Percentiles rank a stretch among this genome's conserved stretches.
These are phyloP conservation scores for Leccinum variicolor DNA, from an alignment of 768 basidiomycete species.

Conservation along the genomic window DNA sequence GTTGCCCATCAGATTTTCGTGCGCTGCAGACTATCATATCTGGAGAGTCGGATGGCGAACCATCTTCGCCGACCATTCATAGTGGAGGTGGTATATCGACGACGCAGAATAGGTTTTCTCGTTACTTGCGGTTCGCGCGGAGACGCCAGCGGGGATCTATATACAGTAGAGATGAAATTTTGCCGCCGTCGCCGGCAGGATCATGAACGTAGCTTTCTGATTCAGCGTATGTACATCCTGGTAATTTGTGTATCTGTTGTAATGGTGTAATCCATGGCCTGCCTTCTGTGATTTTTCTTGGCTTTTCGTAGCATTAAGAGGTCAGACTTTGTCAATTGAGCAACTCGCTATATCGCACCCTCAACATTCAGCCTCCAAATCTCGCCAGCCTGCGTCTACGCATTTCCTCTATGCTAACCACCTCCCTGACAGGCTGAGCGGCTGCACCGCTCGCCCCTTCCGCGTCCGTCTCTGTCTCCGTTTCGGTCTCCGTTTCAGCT, in stretches of 20 bases:
- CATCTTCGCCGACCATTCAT: slow-evolving; percentile 7
- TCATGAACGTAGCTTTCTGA: slow-evolving; percentile 2
- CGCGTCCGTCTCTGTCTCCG: slow-evolving; percentile 34
- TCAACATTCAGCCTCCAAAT: slow-evolving; percentile 47
- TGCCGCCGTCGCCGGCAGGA: not conserved
- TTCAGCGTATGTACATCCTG: not conserved
- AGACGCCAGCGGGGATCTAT: slow-evolving; percentile 43
- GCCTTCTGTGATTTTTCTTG: too few species aligned
- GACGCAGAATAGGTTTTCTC: slow-evolving; percentile 47
- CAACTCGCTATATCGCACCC: not conserved
- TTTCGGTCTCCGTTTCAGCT: slow-evolving; percentile 35
- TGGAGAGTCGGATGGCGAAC: slow-evolving; percentile 24
- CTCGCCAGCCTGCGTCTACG: slow-evolving; percentile 58
- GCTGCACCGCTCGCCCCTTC: slow-evolving; percentile 7
- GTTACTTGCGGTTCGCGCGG: slow-evolving; percentile 53
- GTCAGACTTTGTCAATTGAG: not conserved
- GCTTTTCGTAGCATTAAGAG: not conserved
- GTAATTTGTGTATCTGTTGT: not conserved
- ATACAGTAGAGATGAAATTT: slow-evolving; percentile 31
- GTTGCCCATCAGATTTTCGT: slow-evolving; percentile 45
- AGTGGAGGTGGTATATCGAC: slow-evolving; percentile 14
- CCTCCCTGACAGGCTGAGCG: slow-evolving; percentile 25
- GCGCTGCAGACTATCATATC: slow-evolving; percentile 58
- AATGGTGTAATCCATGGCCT: not conserved
- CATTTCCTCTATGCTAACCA: slow-evolving; percentile 62